These are phyloP conservation scores for Nakaseomyces bracarensis DNA, from an alignment of 1,139 yeast species.

Conservation along the genomic window DNA sequence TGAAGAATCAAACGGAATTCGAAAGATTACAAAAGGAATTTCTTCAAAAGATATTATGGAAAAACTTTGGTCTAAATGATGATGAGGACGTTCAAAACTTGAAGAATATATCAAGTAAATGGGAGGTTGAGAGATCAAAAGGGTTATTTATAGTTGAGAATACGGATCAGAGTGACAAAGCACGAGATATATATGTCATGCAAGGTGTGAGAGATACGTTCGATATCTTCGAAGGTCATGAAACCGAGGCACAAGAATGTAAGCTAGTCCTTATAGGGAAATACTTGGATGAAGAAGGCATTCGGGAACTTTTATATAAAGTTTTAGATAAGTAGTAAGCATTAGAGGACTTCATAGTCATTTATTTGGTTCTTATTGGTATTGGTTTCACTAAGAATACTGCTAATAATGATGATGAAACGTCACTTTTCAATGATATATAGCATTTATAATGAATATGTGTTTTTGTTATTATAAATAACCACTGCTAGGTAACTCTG, in stretches of 20 bases:
- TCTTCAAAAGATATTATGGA: constrained; percentile 30
- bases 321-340: constrained; percentile 7
- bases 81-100: constrained; percentile 7
- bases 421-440: neutral
- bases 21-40: constrained; percentile 17
- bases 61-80: constrained; percentile 22
- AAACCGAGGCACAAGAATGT: constrained; percentile 35
- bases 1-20: constrained; percentile 19
- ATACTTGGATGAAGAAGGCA: constrained; percentile 36
- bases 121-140: constrained; percentile 75
- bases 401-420: no score
- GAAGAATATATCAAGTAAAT: constrained; percentile 10
- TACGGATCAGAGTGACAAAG: neutral
- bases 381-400: no score
- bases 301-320: constrained; percentile 16
- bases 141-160: constrained; percentile 50
- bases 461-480: constrained; percentile 4
- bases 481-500: neutral
- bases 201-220: constrained; percentile 93
- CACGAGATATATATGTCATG: constrained; percentile 46
- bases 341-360: no score
- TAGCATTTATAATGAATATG: neutral
- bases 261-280: constrained; percentile 84
- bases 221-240: constrained; percentile 55
- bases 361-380: no score